These are phyloP conservation scores for Verticillium albo-atrum DNA, from an alignment of 2,329 filamentous ascomycete species.

Conservation along the genomic window DNA sequence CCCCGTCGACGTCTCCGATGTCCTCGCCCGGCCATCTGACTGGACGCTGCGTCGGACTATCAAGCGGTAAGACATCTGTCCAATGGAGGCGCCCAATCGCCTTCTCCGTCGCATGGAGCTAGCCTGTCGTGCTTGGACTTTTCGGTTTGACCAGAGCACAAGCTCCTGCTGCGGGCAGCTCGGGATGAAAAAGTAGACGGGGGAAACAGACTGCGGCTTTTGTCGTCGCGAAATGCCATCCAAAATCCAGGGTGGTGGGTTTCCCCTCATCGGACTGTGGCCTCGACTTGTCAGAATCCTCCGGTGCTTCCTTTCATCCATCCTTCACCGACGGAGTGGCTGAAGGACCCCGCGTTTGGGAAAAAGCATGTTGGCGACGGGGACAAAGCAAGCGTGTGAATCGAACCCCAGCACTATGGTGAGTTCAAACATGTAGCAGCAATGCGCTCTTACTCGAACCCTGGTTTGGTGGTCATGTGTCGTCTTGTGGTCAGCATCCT, in stretches of 20 bases:
- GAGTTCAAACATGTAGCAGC: neutral
- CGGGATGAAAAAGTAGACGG: neutral
- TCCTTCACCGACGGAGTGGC: neutral
- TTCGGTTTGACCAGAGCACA: neutral
- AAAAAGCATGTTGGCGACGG: neutral
- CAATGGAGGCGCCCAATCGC: neutral
- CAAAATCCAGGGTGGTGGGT: neutral
- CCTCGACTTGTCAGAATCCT: neutral
- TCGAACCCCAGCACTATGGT: neutral
- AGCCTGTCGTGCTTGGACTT: neutral
- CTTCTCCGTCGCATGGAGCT: neutral
- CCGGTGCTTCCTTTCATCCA: neutral
- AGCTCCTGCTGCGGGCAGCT: neutral
- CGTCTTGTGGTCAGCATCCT: neutral
- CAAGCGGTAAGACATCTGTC: neutral
- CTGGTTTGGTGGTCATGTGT: neutral
- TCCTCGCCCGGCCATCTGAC: neutral
- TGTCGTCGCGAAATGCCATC: neutral
- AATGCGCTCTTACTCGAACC: neutral
- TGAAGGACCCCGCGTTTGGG: neutral
- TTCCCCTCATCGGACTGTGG: neutral
- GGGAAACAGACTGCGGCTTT: neutral
- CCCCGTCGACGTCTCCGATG: neutral
- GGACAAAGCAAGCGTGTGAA: neutral
- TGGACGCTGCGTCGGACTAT: neutral